Conservation (phyloP, 805 yeast genomes). For the Candida chauliodis region DNA sequence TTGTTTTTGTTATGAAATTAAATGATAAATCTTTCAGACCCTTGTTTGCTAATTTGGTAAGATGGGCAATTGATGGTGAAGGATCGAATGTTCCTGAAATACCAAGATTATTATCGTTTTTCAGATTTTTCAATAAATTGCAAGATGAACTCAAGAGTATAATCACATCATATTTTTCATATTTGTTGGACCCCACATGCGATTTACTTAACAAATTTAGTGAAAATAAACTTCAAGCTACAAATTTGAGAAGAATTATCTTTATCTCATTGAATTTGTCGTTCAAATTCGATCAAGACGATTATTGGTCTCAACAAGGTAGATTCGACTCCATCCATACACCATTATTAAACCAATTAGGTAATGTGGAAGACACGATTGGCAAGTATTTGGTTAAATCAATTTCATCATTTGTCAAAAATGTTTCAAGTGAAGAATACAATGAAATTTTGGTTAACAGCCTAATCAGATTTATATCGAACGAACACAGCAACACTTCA, state of each 20-base stretch:
- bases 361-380: slow-evolving; percentile 63
- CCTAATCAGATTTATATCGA: slow-evolving; percentile 34
- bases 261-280: slow-evolving; percentile 73
- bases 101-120: slow-evolving; percentile 69
- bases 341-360: slow-evolving; percentile 63
- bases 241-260: slow-evolving; percentile 67
- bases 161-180: slow-evolving; percentile 83
- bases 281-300: slow-evolving; percentile 86
- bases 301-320: slow-evolving; percentile 87
- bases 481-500: slow-evolving; percentile 49
- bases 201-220: slow-evolving; percentile 50
- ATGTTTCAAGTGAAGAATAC: slow-evolving; percentile 64
- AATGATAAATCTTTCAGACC: slow-evolving; percentile 95
- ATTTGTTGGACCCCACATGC: slow-evolving; percentile 72
- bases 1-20: slow-evolving; percentile 79
- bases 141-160: slow-evolving; percentile 83
- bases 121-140: slow-evolving; percentile 79
- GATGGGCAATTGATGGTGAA: slow-evolving; percentile 92
- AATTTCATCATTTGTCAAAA: slow-evolving; percentile 67
- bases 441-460: slow-evolving; percentile 59
- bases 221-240: slow-evolving; percentile 34
- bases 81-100: slow-evolving; percentile 48
- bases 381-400: slow-evolving; percentile 82
- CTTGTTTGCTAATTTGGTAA: slow-evolving; percentile 74
- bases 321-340: slow-evolving; percentile 72